Conservation (phyloP, 2,329 filamentous ascomycete species). For the Sporothrix curviconia region DNA sequence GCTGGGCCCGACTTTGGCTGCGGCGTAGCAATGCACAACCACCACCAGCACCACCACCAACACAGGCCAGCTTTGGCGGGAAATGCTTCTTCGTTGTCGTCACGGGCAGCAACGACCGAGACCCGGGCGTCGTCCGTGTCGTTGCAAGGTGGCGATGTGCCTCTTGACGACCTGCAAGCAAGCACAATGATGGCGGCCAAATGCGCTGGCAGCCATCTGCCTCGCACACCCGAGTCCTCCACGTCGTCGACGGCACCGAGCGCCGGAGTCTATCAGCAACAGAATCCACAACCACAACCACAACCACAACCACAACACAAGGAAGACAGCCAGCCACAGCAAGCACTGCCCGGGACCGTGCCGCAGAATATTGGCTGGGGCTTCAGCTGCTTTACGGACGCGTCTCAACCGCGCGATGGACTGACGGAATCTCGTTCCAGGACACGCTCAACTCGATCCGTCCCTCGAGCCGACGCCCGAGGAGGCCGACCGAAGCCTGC, state of each 20-base stretch:
- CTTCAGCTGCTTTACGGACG: not conserved
- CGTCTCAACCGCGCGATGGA: not conserved
- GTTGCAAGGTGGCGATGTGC: not conserved
- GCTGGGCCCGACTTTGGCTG: slow-evolving; percentile 6
- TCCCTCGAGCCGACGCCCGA: slow-evolving; percentile 24
- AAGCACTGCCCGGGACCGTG: not conserved
- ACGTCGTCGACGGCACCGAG: not conserved
- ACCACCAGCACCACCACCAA: not conserved
- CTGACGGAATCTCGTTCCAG: not conserved
- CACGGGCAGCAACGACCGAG: not conserved
- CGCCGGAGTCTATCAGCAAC: not conserved
- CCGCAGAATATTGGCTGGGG: not conserved
- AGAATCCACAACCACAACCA: not conserved
- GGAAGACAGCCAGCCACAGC: no score
- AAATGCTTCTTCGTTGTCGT: not conserved
- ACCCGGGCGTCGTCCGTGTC: not conserved
- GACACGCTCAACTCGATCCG: slow-evolving; percentile 5
- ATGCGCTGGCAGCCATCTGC: not conserved
- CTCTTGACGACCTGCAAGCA: not conserved
- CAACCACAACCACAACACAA: not conserved
- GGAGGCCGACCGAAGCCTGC: slow-evolving; percentile 35
- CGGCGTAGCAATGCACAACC: not conserved
- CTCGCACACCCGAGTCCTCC: slow-evolving; percentile 15
- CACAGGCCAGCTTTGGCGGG: no score
- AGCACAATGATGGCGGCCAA: not conserved